phyloP scores from a whole-genome alignment of 768 basidiomycete species.

The Mycena epipterygia region DNA sequence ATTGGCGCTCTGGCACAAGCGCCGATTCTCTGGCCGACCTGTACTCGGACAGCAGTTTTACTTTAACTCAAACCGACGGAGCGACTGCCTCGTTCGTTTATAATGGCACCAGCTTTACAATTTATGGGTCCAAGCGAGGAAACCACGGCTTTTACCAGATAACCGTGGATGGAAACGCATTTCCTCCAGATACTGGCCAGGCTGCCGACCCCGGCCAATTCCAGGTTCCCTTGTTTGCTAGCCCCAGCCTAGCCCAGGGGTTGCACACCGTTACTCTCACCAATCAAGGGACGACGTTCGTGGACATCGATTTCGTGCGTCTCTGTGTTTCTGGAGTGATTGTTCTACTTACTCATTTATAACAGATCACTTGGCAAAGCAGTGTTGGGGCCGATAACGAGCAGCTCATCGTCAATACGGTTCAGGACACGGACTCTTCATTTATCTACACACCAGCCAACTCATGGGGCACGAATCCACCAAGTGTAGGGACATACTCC shows the following conservation, averaged over 20 bases:
- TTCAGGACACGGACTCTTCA: slow-evolving; percentile 40
- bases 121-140: slow-evolving; percentile 56
- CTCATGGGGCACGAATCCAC: slow-evolving; percentile 50
- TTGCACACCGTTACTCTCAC: slow-evolving; percentile 38
- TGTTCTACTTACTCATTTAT: not conserved
- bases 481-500: slow-evolving; percentile 51
- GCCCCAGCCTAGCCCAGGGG: slow-evolving; percentile 8
- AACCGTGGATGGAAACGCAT: slow-evolving; percentile 37
- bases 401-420: slow-evolving; percentile 40
- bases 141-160: slow-evolving; percentile 54
- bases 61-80: slow-evolving; percentile 45
- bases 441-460: slow-evolving; percentile 41
- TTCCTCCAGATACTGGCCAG: slow-evolving; percentile 26
- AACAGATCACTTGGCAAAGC: slow-evolving; percentile 37
- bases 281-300: slow-evolving; percentile 39
- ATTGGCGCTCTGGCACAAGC: slow-evolving; percentile 41
- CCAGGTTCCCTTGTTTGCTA: slow-evolving; percentile 24
- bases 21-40: slow-evolving; percentile 25
- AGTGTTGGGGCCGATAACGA: slow-evolving; percentile 39
- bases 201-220: slow-evolving; percentile 27
- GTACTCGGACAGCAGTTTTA: slow-evolving; percentile 33
- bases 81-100: slow-evolving; percentile 49
- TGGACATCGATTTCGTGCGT: slow-evolving; percentile 58
- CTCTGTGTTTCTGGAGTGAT: not conserved
- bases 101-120: slow-evolving; percentile 53